Percentiles rank a stretch among this genome's conserved stretches.
phyloP scores from a whole-genome alignment of 2,329 filamentous ascomycete species.

The Aureobasidium mangrovei region DNA sequence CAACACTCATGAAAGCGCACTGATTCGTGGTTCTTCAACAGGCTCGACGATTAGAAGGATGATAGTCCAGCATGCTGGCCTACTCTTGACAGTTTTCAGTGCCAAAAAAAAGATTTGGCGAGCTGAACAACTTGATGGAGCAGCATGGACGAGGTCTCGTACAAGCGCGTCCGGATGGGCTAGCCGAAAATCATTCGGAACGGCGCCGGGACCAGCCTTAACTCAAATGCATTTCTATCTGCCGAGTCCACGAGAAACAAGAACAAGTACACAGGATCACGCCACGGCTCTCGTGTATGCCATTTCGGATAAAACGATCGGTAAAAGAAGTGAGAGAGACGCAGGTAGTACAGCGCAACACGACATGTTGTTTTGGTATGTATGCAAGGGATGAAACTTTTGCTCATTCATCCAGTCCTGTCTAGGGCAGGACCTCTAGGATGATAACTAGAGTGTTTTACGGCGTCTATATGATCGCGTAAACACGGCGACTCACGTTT shows the following conservation, averaged over 20 bases:
- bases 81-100: neutral
- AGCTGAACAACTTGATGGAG: too few species aligned
- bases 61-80: too few species aligned
- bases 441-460: too few species aligned
- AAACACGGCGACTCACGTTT: too few species aligned
- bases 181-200: neutral
- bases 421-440: too few species aligned
- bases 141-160: too few species aligned
- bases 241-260: neutral
- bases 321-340: neutral
- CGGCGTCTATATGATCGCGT: too few species aligned
- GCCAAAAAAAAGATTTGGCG: neutral
- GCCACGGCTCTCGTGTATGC: constrained; percentile 1
- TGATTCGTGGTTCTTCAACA: too few species aligned
- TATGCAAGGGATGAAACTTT: neutral
- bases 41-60: too few species aligned
- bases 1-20: neutral
- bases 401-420: neutral
- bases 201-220: neutral
- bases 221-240: too few species aligned
- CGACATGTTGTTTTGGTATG: neutral
- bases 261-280: neutral
- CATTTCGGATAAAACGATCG: neutral
- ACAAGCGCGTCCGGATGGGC: too few species aligned
- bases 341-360: neutral